Conservation (phyloP, 352 stramenopile genomes). For the Globisporangium ultimum region DNA sequence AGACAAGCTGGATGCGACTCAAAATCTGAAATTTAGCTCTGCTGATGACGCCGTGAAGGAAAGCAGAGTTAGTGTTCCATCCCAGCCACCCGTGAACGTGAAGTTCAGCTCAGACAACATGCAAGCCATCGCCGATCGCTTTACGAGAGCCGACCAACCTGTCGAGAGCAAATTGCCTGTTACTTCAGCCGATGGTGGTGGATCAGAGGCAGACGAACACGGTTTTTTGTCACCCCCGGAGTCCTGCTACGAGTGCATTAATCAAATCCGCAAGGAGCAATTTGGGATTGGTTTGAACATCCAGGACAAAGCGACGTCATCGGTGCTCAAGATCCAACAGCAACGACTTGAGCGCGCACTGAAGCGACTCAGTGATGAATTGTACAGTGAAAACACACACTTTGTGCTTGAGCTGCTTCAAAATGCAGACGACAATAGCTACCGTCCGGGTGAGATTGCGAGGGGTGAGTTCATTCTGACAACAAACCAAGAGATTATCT, state of each 20-base stretch:
- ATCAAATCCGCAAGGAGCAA: constrained; percentile 59
- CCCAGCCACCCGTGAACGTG: neutral
- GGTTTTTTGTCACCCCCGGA: neutral
- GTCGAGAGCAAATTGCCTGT: neutral
- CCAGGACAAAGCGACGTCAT: constrained; percentile 46
- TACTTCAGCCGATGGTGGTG: neutral
- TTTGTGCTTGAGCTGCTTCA: constrained; percentile 88
- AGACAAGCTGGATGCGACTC: neutral
- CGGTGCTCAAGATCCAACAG: constrained; percentile 69
- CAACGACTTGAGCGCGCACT: constrained; percentile 76
- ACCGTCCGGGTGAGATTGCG: constrained; percentile 36
- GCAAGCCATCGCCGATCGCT: constrained; percentile 10
- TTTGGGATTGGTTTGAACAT: constrained; percentile 78
- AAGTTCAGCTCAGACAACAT: neutral
- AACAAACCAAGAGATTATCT: constrained; percentile 45
- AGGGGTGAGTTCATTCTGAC: constrained; percentile 64
- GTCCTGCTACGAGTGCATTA: constrained; percentile 55
- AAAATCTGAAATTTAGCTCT: neutral
- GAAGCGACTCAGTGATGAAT: constrained; percentile 82
- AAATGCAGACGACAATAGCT: constrained; percentile 86
- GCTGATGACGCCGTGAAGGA: neutral
- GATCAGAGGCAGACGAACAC: neutral
- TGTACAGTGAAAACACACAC: constrained; percentile 86
- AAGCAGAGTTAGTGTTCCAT: neutral
- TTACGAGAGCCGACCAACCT: constrained; percentile 4